Base-by-base conservation (phyloP, 768 basidiomycete species). In the Leccinum pellstonianum region DNA sequence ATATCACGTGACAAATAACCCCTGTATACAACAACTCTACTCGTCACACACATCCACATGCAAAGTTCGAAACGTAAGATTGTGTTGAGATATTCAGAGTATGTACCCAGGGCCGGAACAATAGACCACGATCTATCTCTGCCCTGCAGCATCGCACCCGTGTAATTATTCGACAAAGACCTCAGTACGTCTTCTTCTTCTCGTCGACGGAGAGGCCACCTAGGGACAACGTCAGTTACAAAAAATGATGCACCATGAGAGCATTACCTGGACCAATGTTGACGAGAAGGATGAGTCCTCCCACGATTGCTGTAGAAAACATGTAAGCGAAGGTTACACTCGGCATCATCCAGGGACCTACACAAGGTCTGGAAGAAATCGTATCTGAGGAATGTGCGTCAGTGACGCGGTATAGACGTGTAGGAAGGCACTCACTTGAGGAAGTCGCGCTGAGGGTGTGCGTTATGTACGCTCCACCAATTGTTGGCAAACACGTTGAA, bases 401-500 rank as follows among this genome's bases (percentile, higher is more conserved):
- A 77, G 69, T 53, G 48, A 48, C 23, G 60, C 35, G 50, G 43
- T 53, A 21, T 14, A 59, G 0, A 25, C 9, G 14, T 48, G 31
- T 29, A 23, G 3, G n/a, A 31, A 37, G 25, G 9, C 10, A 79
- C 89, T 65, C 70, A 95, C 91, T 98, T 98, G 70, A 98, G 85
- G 87, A 98, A 99, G 73, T 99, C 97, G 25, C 95, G 84, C 69
- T 95, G 93, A 63, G 96, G 96, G 75, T 98, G 97, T 48, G 87
- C 85, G 49, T 87, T 84, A 73, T 94, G 88, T 23, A 98, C 87
- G 66, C 84, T 87, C 96, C 96, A 99, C 91, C 92, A 99, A 77
- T 98, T 97, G 82, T 99, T 99, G 75, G 91, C 92, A 68, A 96
- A 92, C 35, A 96, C 94, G 73, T 99, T 99, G 87, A 98, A 98